A percentile compares a stretch with the other conserved stretches of the same genome.
Conservation (phyloP, 2,329 filamentous ascomycete species). For the Sclerotinia nivalis region DNA sequence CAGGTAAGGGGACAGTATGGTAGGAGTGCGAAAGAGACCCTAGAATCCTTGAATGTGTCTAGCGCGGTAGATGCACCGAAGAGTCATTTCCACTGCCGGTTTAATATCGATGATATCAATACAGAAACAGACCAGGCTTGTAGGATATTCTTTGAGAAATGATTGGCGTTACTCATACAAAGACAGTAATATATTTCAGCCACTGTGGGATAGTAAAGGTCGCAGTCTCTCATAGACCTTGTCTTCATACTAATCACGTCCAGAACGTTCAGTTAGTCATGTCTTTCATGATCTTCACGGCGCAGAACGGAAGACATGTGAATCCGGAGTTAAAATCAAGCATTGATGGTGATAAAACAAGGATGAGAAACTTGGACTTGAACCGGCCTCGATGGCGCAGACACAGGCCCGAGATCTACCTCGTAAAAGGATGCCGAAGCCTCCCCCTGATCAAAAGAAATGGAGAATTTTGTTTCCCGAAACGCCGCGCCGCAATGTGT, state of each 20-base stretch:
- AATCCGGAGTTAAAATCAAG: background rate
- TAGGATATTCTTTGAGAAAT: conserved; percentile 3
- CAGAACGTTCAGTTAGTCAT: conserved; percentile 8
- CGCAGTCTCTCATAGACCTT: background rate
- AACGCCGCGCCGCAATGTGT: conserved; percentile 13
- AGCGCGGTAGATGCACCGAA: conserved; percentile 18
- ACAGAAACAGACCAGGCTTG: conserved; percentile 7
- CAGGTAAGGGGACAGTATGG: background rate
- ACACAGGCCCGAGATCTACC: conserved; percentile 6
- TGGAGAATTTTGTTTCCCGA: conserved; percentile 19
- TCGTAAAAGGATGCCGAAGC: conserved; percentile 22
- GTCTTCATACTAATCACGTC: background rate
- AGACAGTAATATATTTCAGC: background rate
- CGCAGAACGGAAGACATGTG: conserved; percentile 7
- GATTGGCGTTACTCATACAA: conserved; percentile 3
- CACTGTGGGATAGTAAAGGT: conserved; percentile 1
- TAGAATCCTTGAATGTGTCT: conserved; percentile 3
- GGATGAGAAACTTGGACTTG: background rate
- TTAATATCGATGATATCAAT: conserved; percentile 9
- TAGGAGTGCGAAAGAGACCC: conserved; percentile 1
- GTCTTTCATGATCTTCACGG: conserved; percentile 11
- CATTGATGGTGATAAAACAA: background rate
- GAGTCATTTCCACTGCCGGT: conserved; percentile 18
- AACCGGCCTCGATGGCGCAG: conserved; percentile 16
- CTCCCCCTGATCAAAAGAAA: conserved; percentile 13